Conservation (phyloP, 2,329 filamentous ascomycete species). For the Ascochyta lentis region DNA sequence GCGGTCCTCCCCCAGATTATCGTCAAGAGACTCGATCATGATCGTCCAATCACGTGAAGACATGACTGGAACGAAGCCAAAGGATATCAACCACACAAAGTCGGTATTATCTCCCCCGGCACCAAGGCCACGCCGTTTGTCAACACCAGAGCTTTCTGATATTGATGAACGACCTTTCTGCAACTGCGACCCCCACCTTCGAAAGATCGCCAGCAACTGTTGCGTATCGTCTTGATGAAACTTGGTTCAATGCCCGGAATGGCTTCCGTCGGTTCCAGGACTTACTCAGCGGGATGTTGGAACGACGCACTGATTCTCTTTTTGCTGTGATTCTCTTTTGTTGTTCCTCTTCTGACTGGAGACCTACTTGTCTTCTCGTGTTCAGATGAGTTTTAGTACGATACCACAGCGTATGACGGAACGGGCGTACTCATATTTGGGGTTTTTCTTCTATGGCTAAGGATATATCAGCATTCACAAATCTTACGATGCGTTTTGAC, state of each 20-base stretch:
- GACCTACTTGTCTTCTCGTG: too few species aligned
- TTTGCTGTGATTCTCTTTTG: too few species aligned
- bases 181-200: constrained; percentile 31
- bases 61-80: background rate
- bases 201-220: constrained; percentile 18
- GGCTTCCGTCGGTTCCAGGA: too few species aligned
- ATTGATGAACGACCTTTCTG: constrained; percentile 40
- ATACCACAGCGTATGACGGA: too few species aligned
- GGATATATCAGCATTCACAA: background rate
- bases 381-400: too few species aligned
- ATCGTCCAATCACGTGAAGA: constrained; percentile 27
- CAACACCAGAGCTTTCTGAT: constrained; percentile 44
- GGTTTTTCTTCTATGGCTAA: too few species aligned
- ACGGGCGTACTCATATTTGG: too few species aligned
- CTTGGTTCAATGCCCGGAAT: background rate
- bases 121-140: constrained; percentile 38
- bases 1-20: background rate
- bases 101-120: constrained; percentile 37
- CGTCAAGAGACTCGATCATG: constrained; percentile 9
- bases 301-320: too few species aligned
- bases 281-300: too few species aligned
- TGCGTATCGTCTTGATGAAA: constrained; percentile 23
- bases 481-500: background rate
- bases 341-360: too few species aligned
- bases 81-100: background rate